Percentiles rank a stretch among this genome's conserved stretches.
phyloP scores from a whole-genome alignment of 805 yeast species.

The Spathaspora passalidarum region DNA sequence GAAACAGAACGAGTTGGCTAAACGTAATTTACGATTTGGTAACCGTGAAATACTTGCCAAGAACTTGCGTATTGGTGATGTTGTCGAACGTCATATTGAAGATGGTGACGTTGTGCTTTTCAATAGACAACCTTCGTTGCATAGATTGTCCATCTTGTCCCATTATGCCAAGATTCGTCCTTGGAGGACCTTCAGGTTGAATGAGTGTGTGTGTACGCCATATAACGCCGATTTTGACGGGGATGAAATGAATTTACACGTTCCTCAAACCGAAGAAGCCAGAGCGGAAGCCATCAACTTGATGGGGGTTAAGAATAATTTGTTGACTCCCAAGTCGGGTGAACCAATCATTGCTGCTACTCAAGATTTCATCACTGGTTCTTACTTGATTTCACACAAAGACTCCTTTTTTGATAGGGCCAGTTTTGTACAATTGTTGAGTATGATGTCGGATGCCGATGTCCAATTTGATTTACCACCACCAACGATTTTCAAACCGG shows the following conservation, averaged over 20 bases:
- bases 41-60: slow-evolving; percentile 76
- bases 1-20: slow-evolving; percentile 78
- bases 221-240: slow-evolving; percentile 99
- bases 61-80: slow-evolving; percentile 78
- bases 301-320: slow-evolving; percentile 96
- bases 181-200: slow-evolving; percentile 95
- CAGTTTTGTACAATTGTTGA: slow-evolving; percentile 71
- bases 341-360: slow-evolving; percentile 99
- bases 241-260: slow-evolving; percentile 98
- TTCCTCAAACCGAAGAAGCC: slow-evolving; percentile 98
- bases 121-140: slow-evolving; percentile 97
- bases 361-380: slow-evolving; percentile 98
- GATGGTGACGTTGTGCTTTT: slow-evolving; percentile 96
- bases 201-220: slow-evolving; percentile 99
- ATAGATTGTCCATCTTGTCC: slow-evolving; percentile 87
- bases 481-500: slow-evolving; percentile 90
- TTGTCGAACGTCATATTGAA: slow-evolving; percentile 94
- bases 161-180: slow-evolving; percentile 96
- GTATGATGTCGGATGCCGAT: slow-evolving; percentile 95
- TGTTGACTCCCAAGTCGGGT: slow-evolving; percentile 95
- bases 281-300: slow-evolving; percentile 97
- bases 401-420: slow-evolving; percentile 92
- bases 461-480: slow-evolving; percentile 91
- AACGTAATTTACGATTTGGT: slow-evolving; percentile 87
- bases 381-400: slow-evolving; percentile 86